phyloP scores from a whole-genome alignment of 805 yeast species.

The Metschnikowia reukaufii region DNA sequence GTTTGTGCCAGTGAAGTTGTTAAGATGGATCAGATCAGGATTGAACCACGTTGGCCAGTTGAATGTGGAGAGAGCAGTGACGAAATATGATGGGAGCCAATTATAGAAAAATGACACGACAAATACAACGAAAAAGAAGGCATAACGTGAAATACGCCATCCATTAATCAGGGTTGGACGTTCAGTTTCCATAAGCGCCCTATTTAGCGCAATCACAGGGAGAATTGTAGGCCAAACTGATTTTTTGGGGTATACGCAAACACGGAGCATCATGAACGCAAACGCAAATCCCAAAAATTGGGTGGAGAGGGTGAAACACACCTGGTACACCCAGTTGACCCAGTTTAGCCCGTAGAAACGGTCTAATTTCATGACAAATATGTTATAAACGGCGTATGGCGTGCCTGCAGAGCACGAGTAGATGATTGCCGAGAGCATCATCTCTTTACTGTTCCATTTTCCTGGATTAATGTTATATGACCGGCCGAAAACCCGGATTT shows the following conservation, averaged over 20 bases:
- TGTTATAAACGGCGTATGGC: constrained; percentile 43
- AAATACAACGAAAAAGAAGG: constrained; percentile 38
- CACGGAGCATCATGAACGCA: constrained; percentile 62
- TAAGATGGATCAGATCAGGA: constrained; percentile 39
- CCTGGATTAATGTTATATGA: constrained; percentile 39
- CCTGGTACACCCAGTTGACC: constrained; percentile 53
- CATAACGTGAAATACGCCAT: constrained; percentile 43
- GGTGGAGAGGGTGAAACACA: constrained; percentile 52
- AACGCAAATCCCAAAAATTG: constrained; percentile 67
- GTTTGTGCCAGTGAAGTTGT: constrained; percentile 39
- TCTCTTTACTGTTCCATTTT: constrained; percentile 45
- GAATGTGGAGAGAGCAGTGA: constrained; percentile 39
- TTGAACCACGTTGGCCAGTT: constrained; percentile 49
- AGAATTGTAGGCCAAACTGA: constrained; percentile 46
- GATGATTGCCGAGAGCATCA: constrained; percentile 46
- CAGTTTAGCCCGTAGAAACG: constrained; percentile 43
- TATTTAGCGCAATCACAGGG: constrained; percentile 43
- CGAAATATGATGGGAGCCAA: constrained; percentile 43
- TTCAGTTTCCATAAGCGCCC: constrained; percentile 39
- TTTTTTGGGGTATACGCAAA: constrained; percentile 45
- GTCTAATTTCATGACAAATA: constrained; percentile 44
- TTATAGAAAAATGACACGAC: constrained; percentile 39
- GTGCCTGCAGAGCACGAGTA: constrained; percentile 44
- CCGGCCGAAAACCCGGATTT: constrained; percentile 24
- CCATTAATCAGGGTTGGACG: constrained; percentile 28